Conservation (phyloP, 2,329 filamentous ascomycete genomes). For the Paraphaeosphaeria sporulosa region DNA sequence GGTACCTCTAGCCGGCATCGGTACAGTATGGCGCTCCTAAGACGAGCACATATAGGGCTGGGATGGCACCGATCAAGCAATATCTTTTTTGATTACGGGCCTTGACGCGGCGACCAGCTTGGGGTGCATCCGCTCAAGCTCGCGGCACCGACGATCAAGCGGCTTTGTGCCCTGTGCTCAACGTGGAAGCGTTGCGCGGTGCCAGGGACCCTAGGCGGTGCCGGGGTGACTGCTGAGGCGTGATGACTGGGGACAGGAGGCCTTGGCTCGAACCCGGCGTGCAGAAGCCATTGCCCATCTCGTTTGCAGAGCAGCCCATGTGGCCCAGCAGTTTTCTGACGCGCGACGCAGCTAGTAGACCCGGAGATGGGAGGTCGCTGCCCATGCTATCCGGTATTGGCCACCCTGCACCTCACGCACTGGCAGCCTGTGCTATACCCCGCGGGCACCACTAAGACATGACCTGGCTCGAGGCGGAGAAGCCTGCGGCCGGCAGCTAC, state of each 20-base stretch:
- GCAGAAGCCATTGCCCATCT: conserved; percentile 39
- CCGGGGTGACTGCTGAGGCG: conserved; percentile 37
- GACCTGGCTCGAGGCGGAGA: conserved; percentile 35
- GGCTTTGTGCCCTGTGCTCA: conserved; percentile 45
- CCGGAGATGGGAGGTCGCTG: conserved; percentile 40
- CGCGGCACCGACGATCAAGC: conserved; percentile 46
- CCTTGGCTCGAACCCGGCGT: conserved; percentile 33
- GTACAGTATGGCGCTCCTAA: conserved; percentile 36
- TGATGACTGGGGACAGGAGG: conserved; percentile 37
- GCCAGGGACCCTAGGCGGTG: conserved; percentile 29
- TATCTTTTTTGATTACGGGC: conserved; percentile 48
- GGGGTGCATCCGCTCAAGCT: conserved; percentile 45
- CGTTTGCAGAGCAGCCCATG: conserved; percentile 41
- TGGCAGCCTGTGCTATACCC: conserved; percentile 44
- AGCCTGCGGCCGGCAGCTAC: conserved; percentile 39
- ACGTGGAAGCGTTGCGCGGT: conserved; percentile 43
- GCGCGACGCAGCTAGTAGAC: conserved; percentile 42
- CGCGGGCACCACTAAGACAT: conserved; percentile 42
- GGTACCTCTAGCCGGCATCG: conserved; percentile 45
- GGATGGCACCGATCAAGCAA: conserved; percentile 48
- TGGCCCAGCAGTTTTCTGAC: conserved; percentile 45
- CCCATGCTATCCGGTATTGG: conserved; percentile 44
- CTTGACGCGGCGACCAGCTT: conserved; percentile 41
- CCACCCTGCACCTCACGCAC: conserved; percentile 44
- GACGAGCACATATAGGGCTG: conserved; percentile 35